phyloP scores from a whole-genome alignment of 108 stramenopile genomes.

The Cyclostephanos tholiformis region DNA sequence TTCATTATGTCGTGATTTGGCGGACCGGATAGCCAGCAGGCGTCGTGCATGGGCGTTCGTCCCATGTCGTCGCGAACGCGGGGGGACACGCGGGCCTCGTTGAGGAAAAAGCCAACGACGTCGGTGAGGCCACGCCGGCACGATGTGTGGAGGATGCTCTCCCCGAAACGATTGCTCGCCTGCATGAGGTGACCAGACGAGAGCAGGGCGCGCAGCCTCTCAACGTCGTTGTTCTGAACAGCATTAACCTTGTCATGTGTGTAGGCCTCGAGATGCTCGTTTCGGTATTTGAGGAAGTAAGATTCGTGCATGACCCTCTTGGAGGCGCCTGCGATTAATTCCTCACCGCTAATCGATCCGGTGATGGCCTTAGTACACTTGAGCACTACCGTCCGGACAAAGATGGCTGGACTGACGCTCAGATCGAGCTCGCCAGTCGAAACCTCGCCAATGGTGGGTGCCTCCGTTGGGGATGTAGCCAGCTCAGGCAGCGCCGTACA shows the following conservation, averaged over 20 bases:
- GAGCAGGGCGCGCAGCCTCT: constrained; percentile 47
- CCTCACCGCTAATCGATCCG: constrained; percentile 27
- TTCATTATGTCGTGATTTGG: constrained; percentile 41
- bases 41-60: constrained; percentile 76
- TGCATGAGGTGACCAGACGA: constrained; percentile 59
- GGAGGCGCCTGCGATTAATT: constrained; percentile 21
- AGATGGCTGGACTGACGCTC: constrained; percentile 35
- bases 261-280: constrained; percentile 44
- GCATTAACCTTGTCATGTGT: constrained; percentile 54
- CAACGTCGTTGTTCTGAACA: constrained; percentile 61
- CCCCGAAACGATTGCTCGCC: constrained; percentile 74
- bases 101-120: constrained; percentile 56
- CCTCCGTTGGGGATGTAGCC: neutral
- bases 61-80: constrained; percentile 73
- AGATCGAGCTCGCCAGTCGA: constrained; percentile 41
- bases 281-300: constrained; percentile 25
- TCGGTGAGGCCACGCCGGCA: constrained; percentile 65
- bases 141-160: constrained; percentile 76
- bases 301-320: constrained; percentile 27
- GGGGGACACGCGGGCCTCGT: constrained; percentile 53
- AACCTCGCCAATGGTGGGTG: constrained; percentile 13
- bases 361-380: constrained; percentile 31
- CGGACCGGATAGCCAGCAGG: constrained; percentile 62
- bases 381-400: constrained; percentile 39
- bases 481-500: constrained; percentile 24